Percentiles rank a stretch among this genome's conserved stretches.
phyloP scores from a whole-genome alignment of 108 stramenopile species.

The Fragilariopsis cylindrus region DNA sequence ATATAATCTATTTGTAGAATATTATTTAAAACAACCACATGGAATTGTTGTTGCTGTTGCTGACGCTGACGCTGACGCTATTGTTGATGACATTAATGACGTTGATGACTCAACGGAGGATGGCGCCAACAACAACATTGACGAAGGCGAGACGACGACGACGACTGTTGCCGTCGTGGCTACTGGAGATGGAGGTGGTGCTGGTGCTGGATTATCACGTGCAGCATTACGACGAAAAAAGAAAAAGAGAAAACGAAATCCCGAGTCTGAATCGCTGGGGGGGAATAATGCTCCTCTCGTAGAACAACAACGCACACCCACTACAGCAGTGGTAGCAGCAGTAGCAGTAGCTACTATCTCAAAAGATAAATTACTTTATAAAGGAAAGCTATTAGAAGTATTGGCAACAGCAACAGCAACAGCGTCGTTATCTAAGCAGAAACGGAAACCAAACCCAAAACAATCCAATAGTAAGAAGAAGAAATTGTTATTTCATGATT shows the following conservation, averaged over 20 bases:
- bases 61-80: no score
- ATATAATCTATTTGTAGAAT: slow-evolving; percentile 58
- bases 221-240: slow-evolving; percentile 58
- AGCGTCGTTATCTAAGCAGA: neutral
- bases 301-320: neutral
- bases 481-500: neutral
- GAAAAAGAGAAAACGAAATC: slow-evolving; percentile 31
- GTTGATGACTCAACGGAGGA: neutral
- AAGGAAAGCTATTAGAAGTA: neutral
- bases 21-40: slow-evolving; percentile 60
- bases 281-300: neutral
- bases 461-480: no score
- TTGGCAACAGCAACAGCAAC: neutral
- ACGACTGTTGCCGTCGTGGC: neutral
- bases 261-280: neutral
- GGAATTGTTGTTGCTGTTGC: slow-evolving; percentile 36
- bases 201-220: slow-evolving; percentile 49
- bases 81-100: no score
- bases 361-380: neutral
- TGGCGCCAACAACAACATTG: neutral
- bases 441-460: no score
- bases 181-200: neutral
- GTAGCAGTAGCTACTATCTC: neutral
- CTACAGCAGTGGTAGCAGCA: neutral
- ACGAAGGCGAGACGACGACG: no score